These are phyloP conservation scores for Alternaria infectoria DNA, from an alignment of 2,329 filamentous ascomycete species.

Conservation along the genomic window DNA sequence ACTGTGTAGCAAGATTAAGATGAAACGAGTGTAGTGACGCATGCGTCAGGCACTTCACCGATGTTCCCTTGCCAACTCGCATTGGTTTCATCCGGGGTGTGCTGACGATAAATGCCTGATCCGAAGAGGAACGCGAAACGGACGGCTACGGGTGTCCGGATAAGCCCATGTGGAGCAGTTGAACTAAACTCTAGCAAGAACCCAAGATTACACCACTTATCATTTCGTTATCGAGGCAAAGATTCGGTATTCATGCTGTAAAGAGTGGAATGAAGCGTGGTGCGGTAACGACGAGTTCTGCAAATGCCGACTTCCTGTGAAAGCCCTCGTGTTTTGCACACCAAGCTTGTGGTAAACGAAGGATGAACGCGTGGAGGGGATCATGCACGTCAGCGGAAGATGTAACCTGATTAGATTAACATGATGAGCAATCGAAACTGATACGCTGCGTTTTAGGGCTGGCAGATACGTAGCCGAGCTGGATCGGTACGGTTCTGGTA, in stretches of 20 bases:
- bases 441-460: conserved; percentile 32
- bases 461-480: conserved; percentile 29
- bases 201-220: neutral
- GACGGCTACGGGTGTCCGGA: neutral
- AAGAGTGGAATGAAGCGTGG: neutral
- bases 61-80: neutral
- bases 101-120: conserved; percentile 2
- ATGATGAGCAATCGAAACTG: conserved; percentile 30
- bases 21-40: neutral
- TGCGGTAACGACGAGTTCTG: neutral
- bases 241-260: neutral
- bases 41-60: conserved; percentile 1
- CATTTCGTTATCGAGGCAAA: neutral
- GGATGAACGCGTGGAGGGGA: conserved; percentile 17
- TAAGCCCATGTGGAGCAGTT: neutral
- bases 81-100: conserved; percentile 6
- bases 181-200: neutral
- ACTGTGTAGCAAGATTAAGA: neutral
- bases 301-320: neutral
- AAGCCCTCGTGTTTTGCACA: neutral
- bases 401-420: conserved; percentile 42
- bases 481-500: conserved; percentile 26
- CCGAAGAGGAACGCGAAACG: conserved; percentile 1
- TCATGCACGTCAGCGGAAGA: conserved; percentile 34
- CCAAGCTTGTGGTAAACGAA: neutral